Evolutionary conservation across 192 early-diverging fungal genomes (phyloP), one percentile per base, ranked within the genome.

Genomic region (Coemansia sp.): DNA sequence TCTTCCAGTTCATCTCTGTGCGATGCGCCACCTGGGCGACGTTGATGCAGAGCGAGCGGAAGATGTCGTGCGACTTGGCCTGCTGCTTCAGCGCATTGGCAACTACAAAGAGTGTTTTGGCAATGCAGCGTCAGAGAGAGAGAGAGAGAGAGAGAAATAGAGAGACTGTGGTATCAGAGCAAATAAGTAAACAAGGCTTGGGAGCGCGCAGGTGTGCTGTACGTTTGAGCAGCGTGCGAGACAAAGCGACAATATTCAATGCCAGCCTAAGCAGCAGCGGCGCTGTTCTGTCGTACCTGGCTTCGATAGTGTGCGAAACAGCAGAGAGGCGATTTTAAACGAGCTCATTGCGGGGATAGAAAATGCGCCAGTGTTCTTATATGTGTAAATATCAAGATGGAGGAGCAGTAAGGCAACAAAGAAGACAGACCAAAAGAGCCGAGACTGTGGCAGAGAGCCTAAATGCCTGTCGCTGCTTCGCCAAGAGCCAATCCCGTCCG

Each of bases 1-100:
- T 88, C 60, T 88, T 88, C 56, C 86, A 78, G 39, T 81, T 85
- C 84, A 90, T 90, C 62, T 90, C 88, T n/a, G 84, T 67, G n/a
- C 81, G 72, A 42, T 88, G 86, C 2, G 85, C 78, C 66, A 85
- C 63, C 78, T 89, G 88, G 2, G 88, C 88, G 2, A 90, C 77
- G 45, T 80, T 78, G 48, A 90, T 90, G 58, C 88, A 90, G 6
- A 85, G 71, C 33, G 81, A 73, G 35, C 72, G 76, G 60, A 90
- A 90, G 14, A 48, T 54, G 24, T 72, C 69, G 64, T 83, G 83
- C 13, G 57, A 67, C 66, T 82, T 82, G 42, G 78, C 72, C 42
- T 76, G 78, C 42, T 60, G 48, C 62, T 76, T 79, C 34, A 79
- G 64, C 23, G 57, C 64, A 41, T 75, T 79, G 37, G 78, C 78